phyloP scores from a whole-genome alignment of 2,329 filamentous ascomycete species.

The Xylariaceae sp. region DNA sequence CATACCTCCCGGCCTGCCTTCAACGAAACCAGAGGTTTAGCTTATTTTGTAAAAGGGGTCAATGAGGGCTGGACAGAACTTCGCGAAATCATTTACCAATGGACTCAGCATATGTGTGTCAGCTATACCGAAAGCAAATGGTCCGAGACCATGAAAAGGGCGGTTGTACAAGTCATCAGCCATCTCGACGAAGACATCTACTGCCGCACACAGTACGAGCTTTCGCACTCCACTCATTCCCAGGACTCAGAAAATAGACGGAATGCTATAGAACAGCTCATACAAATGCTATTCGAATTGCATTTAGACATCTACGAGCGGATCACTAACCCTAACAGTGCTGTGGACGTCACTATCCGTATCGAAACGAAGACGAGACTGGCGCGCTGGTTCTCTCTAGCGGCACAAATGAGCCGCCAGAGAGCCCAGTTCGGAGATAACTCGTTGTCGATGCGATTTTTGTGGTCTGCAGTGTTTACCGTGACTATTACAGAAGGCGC shows the following conservation, averaged over 20 bases:
- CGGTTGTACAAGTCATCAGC: constrained; percentile 56
- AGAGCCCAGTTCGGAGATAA: constrained; percentile 35
- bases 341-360: constrained; percentile 48
- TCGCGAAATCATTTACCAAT: constrained; percentile 59
- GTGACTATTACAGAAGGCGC: constrained; percentile 53
- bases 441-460: constrained; percentile 48
- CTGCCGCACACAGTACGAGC: constrained; percentile 43
- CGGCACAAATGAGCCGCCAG: constrained; percentile 43
- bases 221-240: constrained; percentile 28
- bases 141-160: constrained; percentile 56
- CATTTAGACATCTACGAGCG: constrained; percentile 60
- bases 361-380: constrained; percentile 50
- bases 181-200: constrained; percentile 53
- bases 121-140: constrained; percentile 56
- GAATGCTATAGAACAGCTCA: constrained; percentile 40
- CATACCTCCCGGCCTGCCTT: constrained; percentile 46
- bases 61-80: constrained; percentile 52
- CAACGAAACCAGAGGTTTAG: constrained; percentile 52
- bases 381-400: constrained; percentile 50
- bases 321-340: constrained; percentile 55
- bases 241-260: constrained; percentile 19
- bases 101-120: constrained; percentile 48
- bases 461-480: constrained; percentile 56
- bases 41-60: constrained; percentile 48
- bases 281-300: constrained; percentile 61